Base-by-base conservation (phyloP, 169 alveolate genomes). In the Cryptosporidium tyzzeri region DNA sequence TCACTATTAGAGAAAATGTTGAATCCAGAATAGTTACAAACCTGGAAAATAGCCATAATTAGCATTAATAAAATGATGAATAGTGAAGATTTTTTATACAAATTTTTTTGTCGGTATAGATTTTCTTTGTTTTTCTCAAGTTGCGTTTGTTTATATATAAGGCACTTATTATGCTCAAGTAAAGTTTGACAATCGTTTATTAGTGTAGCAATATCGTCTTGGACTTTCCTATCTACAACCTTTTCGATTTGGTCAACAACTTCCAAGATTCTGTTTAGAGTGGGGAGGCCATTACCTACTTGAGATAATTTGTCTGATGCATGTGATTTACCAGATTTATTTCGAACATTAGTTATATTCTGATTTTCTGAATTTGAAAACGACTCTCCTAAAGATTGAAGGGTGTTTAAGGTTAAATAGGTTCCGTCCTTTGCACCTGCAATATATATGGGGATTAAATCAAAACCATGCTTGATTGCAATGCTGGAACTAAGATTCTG, bases 371-470 rank as follows among this genome's bases (percentile, higher is more conserved):
- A 65, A 29, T n/a, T 33, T 10, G 71, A 14, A 10, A 65, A 29
- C 21, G 18, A 14, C 5, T 65, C 71, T 6, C 51, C 71, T 14
- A 65, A 37, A n/a, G 71, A 31, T 33, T 65, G 71, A 29, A 37
- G 29, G 31, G 71, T 33, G 3, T 33, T 65, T 33, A 37, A 12
- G 18, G 71, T 31, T 10, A 86, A 44, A 62, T 92, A 86, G 31
- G 84, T 59, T 41, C 92, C 93, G 26, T 85, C 89, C 29, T 86
- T 92, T 58, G 92, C 94, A 16, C 92, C 92, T 29, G 91, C 45
- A 53, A 92, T 80, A 48, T 73, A 92, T 31, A 85, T 86, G 21
- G 92, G 94, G 31, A 92, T 70, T 33, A 92, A 37, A 48, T 92
- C 94, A 26, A 92, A 87, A 37, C 89, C 89, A n/a, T 74, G 74